Percentiles rank a stretch among this genome's conserved stretches.
Conservation (phyloP, 2,329 filamentous ascomycete genomes). For the Metarhizium anisopliae region DNA sequence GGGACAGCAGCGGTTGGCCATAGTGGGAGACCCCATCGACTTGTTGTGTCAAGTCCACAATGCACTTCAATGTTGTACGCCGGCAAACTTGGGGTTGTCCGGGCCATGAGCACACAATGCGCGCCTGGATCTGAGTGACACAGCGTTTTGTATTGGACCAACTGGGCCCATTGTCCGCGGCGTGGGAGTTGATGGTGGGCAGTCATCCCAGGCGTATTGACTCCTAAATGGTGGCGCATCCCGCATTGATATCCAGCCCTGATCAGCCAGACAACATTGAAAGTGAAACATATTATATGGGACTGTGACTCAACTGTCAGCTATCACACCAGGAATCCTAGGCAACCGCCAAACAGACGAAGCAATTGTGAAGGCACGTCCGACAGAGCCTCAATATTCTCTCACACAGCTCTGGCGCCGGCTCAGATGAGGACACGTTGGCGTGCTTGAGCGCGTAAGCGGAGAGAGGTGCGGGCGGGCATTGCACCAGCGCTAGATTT, state of each 20-base stretch:
- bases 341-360: background rate
- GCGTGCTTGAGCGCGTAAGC: background rate
- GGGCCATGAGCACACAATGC: background rate
- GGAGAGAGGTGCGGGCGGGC: background rate
- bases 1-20: too few species aligned
- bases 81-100: background rate
- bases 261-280: background rate
- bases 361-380: background rate
- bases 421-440: conserved; percentile 6
- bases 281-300: background rate
- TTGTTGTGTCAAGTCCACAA: background rate
- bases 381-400: background rate
- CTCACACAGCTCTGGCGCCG: background rate
- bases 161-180: background rate
- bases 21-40: background rate
- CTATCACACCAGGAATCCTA: background rate
- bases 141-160: background rate
- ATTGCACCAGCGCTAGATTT: background rate
- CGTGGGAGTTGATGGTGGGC: background rate
- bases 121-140: background rate
- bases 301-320: background rate
- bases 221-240: background rate
- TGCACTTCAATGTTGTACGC: background rate
- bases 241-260: background rate
- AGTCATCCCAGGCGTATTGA: background rate